Evolutionary conservation across 805 yeast genomes (phyloP), one percentile per base, ranked within the genome.

Genomic region (Starmerella potacharoeniae): DNA sequence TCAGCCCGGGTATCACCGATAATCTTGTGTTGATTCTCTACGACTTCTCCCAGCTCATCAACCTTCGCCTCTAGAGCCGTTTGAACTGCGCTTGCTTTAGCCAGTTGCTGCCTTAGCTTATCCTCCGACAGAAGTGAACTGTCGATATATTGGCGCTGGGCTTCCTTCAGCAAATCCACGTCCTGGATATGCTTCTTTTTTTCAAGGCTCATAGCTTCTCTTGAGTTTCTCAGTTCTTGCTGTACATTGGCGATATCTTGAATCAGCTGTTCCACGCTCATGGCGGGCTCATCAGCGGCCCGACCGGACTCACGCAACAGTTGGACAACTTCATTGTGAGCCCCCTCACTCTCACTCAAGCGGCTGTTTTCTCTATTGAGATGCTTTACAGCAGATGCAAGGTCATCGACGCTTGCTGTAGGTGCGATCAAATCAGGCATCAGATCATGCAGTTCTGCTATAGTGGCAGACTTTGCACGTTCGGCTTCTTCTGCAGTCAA

Each of bases 341-440:
- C 30, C 1, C 13, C 10, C 30, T 46, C 31, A 10, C 34, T 16
- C 7, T 16, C 31, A 5, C 30, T 30, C 30, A 46, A 29, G 4
- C 40, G 28, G n/a, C 5, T 11, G 30, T 55, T 55, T 22, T 54
- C 54, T 6, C 16, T 28, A 4, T 2, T 5, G 11, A 51, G 44
- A 1, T 22, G 8, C 28, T 44, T 40, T 4, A 58, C 22, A 1
- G 54, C 51, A 0, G 22, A 34, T 6, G 57, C 43, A 16, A 58
- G 52, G 17, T 57, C 56, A 4, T 14, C 8, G 2, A 45, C 13
- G 1, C 10, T 42, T 2, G 57, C 58, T 17, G 47, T 17, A 10
- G 34, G 43, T 29, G 52, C 22, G 1, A 58, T 42, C 13, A 44
- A 14, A 7, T 45, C 45, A 2, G 61, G 60, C n/a, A 57, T 7